Conservation (phyloP, 768 basidiomycete genomes). For the Trametes coccinea region DNA sequence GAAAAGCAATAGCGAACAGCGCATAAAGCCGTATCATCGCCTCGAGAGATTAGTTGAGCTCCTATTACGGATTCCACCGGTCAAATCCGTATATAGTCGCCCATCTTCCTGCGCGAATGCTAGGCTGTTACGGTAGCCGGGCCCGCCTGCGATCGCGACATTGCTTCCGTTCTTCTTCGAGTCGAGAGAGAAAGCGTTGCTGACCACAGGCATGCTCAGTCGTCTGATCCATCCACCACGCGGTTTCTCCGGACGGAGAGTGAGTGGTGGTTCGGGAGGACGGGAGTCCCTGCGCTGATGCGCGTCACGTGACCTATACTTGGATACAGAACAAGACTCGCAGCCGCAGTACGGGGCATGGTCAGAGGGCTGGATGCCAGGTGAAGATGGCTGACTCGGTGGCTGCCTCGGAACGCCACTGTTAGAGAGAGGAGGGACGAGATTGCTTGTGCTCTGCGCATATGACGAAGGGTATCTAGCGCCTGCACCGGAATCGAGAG, state of each 20-base stretch:
- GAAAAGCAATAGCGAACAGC: not conserved
- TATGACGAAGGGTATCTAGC: conserved; percentile 29
- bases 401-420: conserved; percentile 21
- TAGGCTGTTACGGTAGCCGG: conserved; percentile 27
- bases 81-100: conserved; percentile 37
- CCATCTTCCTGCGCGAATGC: conserved; percentile 51
- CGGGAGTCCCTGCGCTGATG: conserved; percentile 38
- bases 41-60: conserved; percentile 53
- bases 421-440: conserved; percentile 36
- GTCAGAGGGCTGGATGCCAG: conserved; percentile 31
- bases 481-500: not conserved
- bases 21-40: conserved; percentile 31
- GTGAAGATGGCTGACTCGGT: conserved; percentile 28
- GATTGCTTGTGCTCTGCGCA: conserved; percentile 46
- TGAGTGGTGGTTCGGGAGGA: conserved; percentile 44
- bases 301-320: conserved; percentile 46
- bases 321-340: conserved; percentile 57
- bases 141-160: conserved; percentile 24
- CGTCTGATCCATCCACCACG: conserved; percentile 71
- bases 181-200: conserved; percentile 55
- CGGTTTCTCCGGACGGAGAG: conserved; percentile 54
- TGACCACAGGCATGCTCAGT: conserved; percentile 71
- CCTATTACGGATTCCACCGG: conserved; percentile 45
- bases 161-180: conserved; percentile 42
- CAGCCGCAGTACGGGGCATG: conserved; percentile 72